Evolutionary conservation across 1,284 basidiomycete genomes (phyloP).

Genomic region (Tylopilus sp.): DNA sequence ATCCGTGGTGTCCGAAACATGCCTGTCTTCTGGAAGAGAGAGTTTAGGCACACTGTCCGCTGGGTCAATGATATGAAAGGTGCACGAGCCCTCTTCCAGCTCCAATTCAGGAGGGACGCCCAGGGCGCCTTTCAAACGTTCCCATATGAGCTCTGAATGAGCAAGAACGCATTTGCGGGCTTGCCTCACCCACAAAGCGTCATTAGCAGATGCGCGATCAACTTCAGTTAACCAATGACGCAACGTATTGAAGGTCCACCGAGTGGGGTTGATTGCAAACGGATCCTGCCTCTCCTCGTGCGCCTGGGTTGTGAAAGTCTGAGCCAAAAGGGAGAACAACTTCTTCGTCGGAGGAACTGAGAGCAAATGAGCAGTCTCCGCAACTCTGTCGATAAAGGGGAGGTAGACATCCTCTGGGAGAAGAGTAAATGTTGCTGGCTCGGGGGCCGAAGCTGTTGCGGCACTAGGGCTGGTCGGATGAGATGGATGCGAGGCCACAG

Average conservation of each 20-base stretch:
- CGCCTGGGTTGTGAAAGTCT: slow-evolving; percentile 50
- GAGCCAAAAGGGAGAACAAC: slow-evolving; percentile 64
- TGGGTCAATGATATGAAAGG: slow-evolving; percentile 12
- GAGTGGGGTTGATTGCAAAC: slow-evolving; percentile 21
- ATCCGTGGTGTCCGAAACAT: not conserved
- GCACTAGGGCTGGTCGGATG: slow-evolving; percentile 7
- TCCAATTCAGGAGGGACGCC: slow-evolving; percentile 77
- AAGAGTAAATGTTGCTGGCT: slow-evolving; percentile 60
- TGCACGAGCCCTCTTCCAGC: slow-evolving; percentile 34
- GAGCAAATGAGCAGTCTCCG: slow-evolving; percentile 62
- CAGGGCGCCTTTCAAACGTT: slow-evolving; percentile 72
- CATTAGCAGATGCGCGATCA: slow-evolving; percentile 55
- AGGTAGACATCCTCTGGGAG: slow-evolving; percentile 67
- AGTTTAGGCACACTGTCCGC: not conserved
- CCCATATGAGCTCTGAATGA: slow-evolving; percentile 78
- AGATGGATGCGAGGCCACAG: slow-evolving; percentile 20
- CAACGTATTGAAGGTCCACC: slow-evolving; percentile 26
- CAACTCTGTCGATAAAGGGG: slow-evolving; percentile 71
- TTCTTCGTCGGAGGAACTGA: slow-evolving; percentile 58
- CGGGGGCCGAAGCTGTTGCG: slow-evolving; percentile 11
- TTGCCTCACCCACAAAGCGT: slow-evolving; percentile 60
- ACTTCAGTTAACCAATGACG: slow-evolving; percentile 57
- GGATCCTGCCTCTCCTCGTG: slow-evolving; percentile 24
- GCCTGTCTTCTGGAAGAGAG: not conserved
- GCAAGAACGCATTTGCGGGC: slow-evolving; percentile 63